These are phyloP conservation scores for Centaurea solstitialis DNA, from an alignment of 129 eudicot genomes.

Conservation along the genomic window DNA sequence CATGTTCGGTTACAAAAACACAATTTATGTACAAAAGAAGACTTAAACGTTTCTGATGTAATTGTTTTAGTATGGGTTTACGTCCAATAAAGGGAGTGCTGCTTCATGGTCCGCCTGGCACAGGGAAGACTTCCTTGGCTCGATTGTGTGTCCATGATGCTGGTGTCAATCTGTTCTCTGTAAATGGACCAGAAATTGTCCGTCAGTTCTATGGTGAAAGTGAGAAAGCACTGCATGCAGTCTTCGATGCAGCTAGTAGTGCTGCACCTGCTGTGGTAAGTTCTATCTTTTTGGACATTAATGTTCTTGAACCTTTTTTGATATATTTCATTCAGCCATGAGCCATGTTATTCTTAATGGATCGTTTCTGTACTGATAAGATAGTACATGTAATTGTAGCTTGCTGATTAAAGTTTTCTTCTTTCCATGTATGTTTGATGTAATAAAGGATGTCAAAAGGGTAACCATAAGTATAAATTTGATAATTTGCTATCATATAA, in stretches of 20 bases:
- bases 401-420: no score
- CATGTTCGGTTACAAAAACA: neutral
- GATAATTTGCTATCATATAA: neutral
- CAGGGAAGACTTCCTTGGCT: constrained; percentile 94
- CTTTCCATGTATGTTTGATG: no score
- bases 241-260: constrained; percentile 69
- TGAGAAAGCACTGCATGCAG: constrained; percentile 77
- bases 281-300: constrained; percentile 10
- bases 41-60: constrained; percentile 11
- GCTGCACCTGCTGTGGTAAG: constrained; percentile 95
- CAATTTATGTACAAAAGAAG: neutral
- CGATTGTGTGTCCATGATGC: constrained; percentile 70
- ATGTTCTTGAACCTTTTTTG: neutral
- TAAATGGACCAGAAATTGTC: constrained; percentile 92
- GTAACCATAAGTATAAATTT: no score
- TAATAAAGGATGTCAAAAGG: no score
- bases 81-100: constrained; percentile 96
- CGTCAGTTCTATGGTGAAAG: constrained; percentile 86
- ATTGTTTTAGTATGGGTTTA: constrained; percentile 69
- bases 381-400: neutral
- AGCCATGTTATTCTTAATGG: neutral
- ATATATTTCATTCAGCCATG: neutral
- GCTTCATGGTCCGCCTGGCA: constrained; percentile 97
- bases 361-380: neutral
- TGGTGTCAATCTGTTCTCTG: constrained; percentile 73